Evolutionary conservation across 306 rosid genomes (phyloP), one percentile per base, ranked within the genome.

Genomic region (Cucurbita ficifolia): DNA sequence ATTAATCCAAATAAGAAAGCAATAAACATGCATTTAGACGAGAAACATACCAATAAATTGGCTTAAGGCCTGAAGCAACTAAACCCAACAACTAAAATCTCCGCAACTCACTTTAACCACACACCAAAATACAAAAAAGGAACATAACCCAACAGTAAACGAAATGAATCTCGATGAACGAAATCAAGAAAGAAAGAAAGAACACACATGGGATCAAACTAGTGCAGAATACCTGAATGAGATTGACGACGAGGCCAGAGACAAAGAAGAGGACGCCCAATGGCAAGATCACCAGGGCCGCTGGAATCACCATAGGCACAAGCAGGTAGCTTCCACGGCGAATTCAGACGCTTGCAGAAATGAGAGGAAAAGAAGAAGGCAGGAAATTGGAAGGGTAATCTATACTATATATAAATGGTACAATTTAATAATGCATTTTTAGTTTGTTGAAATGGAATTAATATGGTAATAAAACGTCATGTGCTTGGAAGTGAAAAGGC

Each of bases 181-280:
- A 61, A 62, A 58, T 57, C 58, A n/a, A 73, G 43, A 19, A 19
- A 50, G 49, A 64, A 8, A 52, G 29, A 5, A 19, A 2, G 69
- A 72, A 61, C 21, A 13, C 3, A 17, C 1, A 36, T 1, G 8
- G 8, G 61, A 72, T 50, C 43, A 6, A 72, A 73, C 22, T 3
- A 58, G 18, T 33, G 8, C n/a, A 74, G 0, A 29, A 33, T n/a
- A 87, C 98, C 97, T 94, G 98, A 76, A 88, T 65, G 86, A 90
- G 80, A 84, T 94, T 94, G 75, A 90, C 85, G 35, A 85, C 69
- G 79, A 94, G 96, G 50, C 98, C 98, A 0, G 98, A 94, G 38
- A 84, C 62, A 76, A 94, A 82, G 92, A 94, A 94, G 82, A 94
- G 86, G 18, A 94, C 40, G 39, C 97, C 96, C 79, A 94, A 50